Evolutionary conservation across 495 filamentous ascomycete species (phyloP), one percentile per base, ranked within the genome.

Genomic region (Daldinia concentrica): DNA sequence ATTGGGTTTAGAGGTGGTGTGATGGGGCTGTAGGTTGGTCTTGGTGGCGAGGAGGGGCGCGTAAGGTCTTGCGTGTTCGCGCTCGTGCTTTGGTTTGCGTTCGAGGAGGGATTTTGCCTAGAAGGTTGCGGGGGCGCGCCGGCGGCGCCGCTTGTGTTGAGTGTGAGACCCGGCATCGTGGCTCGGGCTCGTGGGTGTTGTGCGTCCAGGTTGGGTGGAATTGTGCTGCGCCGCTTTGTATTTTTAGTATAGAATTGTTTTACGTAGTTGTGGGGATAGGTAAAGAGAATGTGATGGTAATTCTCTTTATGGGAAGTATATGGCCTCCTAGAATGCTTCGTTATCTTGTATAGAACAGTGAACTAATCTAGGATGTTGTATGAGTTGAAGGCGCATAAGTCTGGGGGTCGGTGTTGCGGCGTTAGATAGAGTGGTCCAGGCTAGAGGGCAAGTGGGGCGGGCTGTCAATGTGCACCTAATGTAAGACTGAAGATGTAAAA

Each of bases 21-120:
- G 68, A 85, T 82, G 55, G 82, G 83, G 56, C 80, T 82, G 68
- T 83, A 72, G 34, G 81, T 75, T 6, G 82, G 83, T 19, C 78
- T 76, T 30, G 62, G 52, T 7, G 82, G 79, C 27, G 80, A 78
- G 12, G 75, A 64, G 4, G 79, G 64, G 39, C 73, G 74, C 39
- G 70, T 11, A 27, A 60, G 64, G 6, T 55, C 48, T 52, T 66
- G 60, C 5, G 58, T 30, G 48, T 43, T 17, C 68, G 68, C 26
- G 48, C 39, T 15, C 5, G 58, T 30, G 48, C 32, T 17, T 71
- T 65, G 26, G 48, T 48, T 15, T 43, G 52, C 26, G 5, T 56
- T 19, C 24, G 70, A 59, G 24, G 62, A 30, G 9, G 65, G 62
- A 12, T 62, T 45, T 14, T 69, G 74, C 12, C 58, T 60, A 1